A percentile compares a stretch with the other conserved stretches of the same genome.
These are phyloP conservation scores for Podaxis carcinomalis DNA, from an alignment of 768 basidiomycete genomes.

Conservation along the genomic window DNA sequence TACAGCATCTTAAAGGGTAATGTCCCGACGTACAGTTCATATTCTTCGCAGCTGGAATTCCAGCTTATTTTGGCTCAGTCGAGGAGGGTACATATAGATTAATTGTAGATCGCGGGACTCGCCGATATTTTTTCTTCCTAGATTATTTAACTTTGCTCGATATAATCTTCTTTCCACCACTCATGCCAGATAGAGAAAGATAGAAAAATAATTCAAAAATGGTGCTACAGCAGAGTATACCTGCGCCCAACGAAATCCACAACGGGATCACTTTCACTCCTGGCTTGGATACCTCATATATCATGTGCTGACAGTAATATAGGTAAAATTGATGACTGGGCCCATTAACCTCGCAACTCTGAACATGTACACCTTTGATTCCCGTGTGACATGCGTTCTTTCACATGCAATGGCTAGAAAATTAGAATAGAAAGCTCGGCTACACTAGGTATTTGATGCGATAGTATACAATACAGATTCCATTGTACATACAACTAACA, in stretches of 20 bases:
- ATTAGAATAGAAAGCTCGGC: neutral
- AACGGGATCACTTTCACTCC: neutral
- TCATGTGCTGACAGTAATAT: neutral
- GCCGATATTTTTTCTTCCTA: no score
- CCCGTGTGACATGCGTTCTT: conserved; percentile 58
- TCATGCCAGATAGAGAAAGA: neutral
- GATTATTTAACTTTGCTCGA: neutral
- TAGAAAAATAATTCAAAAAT: neutral
- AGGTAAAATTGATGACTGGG: conserved; percentile 50
- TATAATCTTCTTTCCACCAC: neutral
- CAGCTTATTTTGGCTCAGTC: no score
- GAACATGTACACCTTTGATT: conserved; percentile 73
- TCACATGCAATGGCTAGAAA: conserved; percentile 61
- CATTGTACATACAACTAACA: no score
- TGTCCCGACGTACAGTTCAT: conserved; percentile 11
- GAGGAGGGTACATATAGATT: no score
- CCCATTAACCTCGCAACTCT: conserved; percentile 71
- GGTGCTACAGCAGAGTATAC: no score
- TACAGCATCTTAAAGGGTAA: no score
- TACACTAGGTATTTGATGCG: neutral
- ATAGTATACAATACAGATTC: no score
- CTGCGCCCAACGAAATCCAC: neutral
- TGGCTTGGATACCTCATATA: neutral
- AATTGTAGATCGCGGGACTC: no score
- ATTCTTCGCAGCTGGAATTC: no score